Evolutionary conservation across 345 rosid genomes (phyloP).

Genomic region (Sisymbrium irio): DNA sequence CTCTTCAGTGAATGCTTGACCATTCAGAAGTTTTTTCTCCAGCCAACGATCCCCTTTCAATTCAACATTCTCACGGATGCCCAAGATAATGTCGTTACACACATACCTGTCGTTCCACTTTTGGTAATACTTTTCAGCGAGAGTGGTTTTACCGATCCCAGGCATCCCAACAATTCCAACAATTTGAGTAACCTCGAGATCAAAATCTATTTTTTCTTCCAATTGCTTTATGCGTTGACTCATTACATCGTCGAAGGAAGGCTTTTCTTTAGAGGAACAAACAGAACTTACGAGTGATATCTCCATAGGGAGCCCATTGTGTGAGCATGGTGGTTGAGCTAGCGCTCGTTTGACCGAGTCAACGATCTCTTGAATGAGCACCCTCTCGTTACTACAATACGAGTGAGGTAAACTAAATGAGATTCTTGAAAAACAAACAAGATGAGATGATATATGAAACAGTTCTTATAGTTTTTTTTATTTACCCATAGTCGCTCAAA

Average conservation of each 20-base stretch:
- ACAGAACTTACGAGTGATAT: background rate
- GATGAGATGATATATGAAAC: too few relatives aligned
- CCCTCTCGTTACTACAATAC: background rate
- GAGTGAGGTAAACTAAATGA: background rate
- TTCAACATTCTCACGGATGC: background rate
- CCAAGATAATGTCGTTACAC: background rate
- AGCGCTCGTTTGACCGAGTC: background rate
- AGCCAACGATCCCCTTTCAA: background rate
- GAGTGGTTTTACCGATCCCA: conserved; percentile 5
- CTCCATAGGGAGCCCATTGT: background rate
- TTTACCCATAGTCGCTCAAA: background rate
- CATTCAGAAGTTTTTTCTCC: background rate
- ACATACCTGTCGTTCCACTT: background rate
- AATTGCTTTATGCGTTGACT: background rate
- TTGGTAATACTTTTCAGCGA: background rate
- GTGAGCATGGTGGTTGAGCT: background rate
- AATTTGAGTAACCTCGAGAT: background rate
- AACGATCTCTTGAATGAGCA: background rate
- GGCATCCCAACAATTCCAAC: conserved; percentile 15
- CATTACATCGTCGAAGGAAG: background rate
- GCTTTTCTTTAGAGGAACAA: background rate
- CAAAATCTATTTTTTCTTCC: background rate
- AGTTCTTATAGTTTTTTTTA: background rate
- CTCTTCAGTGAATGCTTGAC: background rate
- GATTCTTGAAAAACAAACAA: background rate